Evolutionary conservation across 1,139 yeast species (phyloP).

Genomic region (Trichomonascaceae sp.): DNA sequence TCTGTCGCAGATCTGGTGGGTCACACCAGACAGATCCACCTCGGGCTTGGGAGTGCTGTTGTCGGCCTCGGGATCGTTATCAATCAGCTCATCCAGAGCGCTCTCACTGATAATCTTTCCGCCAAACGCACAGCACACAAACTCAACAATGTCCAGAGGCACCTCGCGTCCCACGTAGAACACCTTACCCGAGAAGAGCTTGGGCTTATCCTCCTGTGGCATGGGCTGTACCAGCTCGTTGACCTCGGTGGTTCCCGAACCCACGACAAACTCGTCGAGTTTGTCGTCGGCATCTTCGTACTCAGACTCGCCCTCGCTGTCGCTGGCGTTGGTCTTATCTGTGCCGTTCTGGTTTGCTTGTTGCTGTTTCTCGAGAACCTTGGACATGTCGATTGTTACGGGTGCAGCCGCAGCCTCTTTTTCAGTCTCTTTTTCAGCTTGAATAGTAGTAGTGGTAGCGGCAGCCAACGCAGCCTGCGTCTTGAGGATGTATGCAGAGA

Average conservation of each 20-base stretch:
- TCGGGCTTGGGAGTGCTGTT: conserved; percentile 20
- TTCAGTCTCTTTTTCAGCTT: conserved; percentile 15
- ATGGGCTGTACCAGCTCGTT: conserved; percentile 76
- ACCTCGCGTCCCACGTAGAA: conserved; percentile 94
- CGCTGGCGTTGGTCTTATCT: conserved; percentile 11
- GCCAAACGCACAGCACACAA: conserved; percentile 76
- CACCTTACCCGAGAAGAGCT: conserved; percentile 61
- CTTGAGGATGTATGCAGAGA: conserved; percentile 69
- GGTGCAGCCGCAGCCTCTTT: conserved; percentile 24
- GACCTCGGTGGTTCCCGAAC: conserved; percentile 50
- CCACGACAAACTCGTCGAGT: conserved; percentile 55
- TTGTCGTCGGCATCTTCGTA: conserved; percentile 32
- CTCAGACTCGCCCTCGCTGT: conserved; percentile 27
- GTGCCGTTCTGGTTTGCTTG: conserved; percentile 13
- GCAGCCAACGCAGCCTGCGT: conserved; percentile 25
- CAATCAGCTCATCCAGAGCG: conserved; percentile 60
- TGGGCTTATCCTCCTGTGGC: conserved; percentile 40
- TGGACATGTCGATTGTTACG: conserved; percentile 8
- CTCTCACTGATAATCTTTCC: conserved; percentile 81
- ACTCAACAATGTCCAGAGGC: conserved; percentile 81
- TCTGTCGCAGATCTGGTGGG: conserved; percentile 92
- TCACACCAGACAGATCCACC: conserved; percentile 53
- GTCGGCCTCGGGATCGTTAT: conserved; percentile 22
- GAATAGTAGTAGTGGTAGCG: conserved; percentile 16
- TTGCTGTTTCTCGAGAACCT: conserved; percentile 32